Evolutionary conservation across 2,329 filamentous ascomycete genomes (phyloP), one percentile per base, ranked within the genome.

Genomic region (Clonostachys chloroleuca): DNA sequence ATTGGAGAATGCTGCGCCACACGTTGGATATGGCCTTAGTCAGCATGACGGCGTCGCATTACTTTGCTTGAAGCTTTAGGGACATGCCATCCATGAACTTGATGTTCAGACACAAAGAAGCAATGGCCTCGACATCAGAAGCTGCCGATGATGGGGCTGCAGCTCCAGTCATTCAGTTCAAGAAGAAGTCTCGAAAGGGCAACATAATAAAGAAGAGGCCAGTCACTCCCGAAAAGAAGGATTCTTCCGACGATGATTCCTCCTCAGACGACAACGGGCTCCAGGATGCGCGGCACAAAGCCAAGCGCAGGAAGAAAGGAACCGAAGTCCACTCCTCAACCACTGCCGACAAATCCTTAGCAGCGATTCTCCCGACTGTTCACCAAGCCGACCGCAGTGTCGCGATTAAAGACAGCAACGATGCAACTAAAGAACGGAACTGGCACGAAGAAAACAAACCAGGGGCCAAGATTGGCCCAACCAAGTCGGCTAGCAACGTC

Each of bases 401-500:
- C 20, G 74, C 76, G 53, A 82, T 90, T 56, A 74, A 82, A 56
- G 77, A 75, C 52, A 80, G 80, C 57, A 92, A 92, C 64, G 92
- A 96, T 63, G 92, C 94, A 17, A 97, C 92, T 2, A 96, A 95
- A 59, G 80, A 84, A 40, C 86, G 80, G 47, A 89, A 95, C 63
- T 96, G 91, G 92, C 94, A 87, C 66, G 91, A 95, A 51, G 88
- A 92, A 50, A 75, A 77, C n/a, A 69, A 74, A 20, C 81, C 84
- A 3, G 72, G 69, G 30, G 78, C 83, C 52, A 76, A 80, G 35
- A 86, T 96, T 33, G 94, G 94, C 0, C 94, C 94, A 0, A 78
- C 95, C 51, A 96, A 96, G 66, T 87, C 88, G 2, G 80, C 92
- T 0, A 88, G 89, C 2, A 97, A 97, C 59, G 85, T 99, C 47